phyloP scores from a whole-genome alignment of 306 rosid species.

The Lathyrus tuberosus region DNA sequence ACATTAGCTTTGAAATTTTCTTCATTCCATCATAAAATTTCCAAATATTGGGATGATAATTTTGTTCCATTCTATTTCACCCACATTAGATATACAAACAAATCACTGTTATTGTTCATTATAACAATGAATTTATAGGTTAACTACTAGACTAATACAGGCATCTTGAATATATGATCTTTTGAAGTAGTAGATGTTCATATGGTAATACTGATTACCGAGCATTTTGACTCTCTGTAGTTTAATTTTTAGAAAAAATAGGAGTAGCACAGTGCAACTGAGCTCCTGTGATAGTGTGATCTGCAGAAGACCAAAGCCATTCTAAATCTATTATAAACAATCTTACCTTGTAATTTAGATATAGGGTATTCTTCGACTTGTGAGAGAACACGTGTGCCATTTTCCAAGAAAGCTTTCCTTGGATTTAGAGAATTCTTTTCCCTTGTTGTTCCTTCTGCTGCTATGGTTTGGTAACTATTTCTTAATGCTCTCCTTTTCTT shows the following conservation, averaged over 20 bases:
- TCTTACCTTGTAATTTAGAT: too few relatives aligned
- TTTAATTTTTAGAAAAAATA: too few relatives aligned
- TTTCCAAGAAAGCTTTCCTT: conserved; percentile 44
- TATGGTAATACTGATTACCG: too few relatives aligned
- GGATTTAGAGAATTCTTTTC: conserved; percentile 46
- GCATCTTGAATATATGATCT: conserved; percentile 8
- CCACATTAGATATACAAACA: background rate
- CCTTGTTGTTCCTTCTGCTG: conserved; percentile 63
- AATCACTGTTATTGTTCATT: background rate
- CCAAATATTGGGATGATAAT: background rate
- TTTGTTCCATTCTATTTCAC: background rate
- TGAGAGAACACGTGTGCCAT: too few relatives aligned
- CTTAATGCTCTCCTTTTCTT: background rate
- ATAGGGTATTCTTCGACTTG: too few relatives aligned
- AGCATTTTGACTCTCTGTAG: too few relatives aligned
- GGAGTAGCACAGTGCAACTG: too few relatives aligned
- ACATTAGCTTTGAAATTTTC: background rate
- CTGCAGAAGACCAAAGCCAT: too few relatives aligned
- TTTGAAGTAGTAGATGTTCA: conserved; percentile 21
- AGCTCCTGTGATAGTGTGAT: too few relatives aligned
- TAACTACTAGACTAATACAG: background rate
- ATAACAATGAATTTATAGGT: too few relatives aligned
- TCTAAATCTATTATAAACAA: too few relatives aligned
- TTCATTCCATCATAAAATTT: background rate
- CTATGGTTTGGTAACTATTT: conserved; percentile 63